Evolutionary conservation across 2,329 filamentous ascomycete genomes (phyloP).

Genomic region (Scedosporium aurantiacum): DNA sequence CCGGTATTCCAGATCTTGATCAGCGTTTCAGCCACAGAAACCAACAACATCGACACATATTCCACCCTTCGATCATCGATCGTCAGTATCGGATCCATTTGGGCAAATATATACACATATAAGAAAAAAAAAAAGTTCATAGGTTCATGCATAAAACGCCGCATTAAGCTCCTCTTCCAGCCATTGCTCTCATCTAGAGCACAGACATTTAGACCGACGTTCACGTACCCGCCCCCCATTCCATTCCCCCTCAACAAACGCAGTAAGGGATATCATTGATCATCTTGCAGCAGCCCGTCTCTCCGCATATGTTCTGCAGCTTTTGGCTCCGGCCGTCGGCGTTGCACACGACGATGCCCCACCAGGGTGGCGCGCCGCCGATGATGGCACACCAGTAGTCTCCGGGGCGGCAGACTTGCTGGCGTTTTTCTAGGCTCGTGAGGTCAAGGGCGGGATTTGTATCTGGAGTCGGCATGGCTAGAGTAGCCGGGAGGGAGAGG

Average conservation of each 20-base stretch:
- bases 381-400: neutral
- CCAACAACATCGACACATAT: neutral
- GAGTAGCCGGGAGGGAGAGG: neutral
- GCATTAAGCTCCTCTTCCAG: neutral
- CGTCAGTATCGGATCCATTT: neutral
- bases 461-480: neutral
- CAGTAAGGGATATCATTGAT: neutral
- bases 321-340: neutral
- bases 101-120: neutral
- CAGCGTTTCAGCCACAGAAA: slow-evolving; percentile 1
- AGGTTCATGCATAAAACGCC: neutral
- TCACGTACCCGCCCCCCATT: neutral
- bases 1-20: neutral
- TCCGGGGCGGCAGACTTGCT: neutral
- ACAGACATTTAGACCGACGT: no score
- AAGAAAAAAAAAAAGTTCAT: neutral
- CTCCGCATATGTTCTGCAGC: neutral
- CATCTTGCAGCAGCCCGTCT: neutral
- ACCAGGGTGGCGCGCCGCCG: neutral
- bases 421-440: neutral
- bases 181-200: no score
- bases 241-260: neutral
- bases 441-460: neutral
- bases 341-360: neutral
- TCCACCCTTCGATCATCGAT: neutral